Conservation (phyloP, 73 alveolate genomes). For the Paramecium primaurelia region DNA sequence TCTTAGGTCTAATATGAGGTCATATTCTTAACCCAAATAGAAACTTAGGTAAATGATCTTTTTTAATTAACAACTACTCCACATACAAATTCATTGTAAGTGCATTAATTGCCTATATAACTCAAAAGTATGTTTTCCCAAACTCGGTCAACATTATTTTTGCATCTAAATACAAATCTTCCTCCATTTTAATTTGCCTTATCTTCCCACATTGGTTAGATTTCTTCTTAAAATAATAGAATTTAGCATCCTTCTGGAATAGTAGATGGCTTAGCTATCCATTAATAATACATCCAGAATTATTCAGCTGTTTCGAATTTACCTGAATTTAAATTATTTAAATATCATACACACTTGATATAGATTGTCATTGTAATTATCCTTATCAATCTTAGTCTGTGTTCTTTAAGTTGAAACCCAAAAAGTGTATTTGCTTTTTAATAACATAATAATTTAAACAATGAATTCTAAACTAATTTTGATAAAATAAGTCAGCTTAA, state of each 20-base stretch:
- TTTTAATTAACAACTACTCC: background rate
- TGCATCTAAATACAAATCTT: constrained; percentile 38
- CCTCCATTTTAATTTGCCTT: constrained; percentile 11
- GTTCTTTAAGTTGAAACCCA: constrained; percentile 53
- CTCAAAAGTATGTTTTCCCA: constrained; percentile 1
- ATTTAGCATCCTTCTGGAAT: constrained; percentile 40
- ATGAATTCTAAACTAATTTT: background rate
- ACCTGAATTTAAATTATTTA: background rate
- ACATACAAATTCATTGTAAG: background rate
- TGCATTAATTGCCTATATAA: constrained; percentile 6
- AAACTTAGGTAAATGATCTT: constrained; percentile 1
- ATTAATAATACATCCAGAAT: constrained; percentile 5
- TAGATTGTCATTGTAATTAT: constrained; percentile 21
- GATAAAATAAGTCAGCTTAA: background rate
- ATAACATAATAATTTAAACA: background rate
- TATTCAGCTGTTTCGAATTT: background rate
- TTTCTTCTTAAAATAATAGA: constrained; percentile 5
- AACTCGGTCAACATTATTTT: background rate
- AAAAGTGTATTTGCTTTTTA: constrained; percentile 1
- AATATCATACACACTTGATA: background rate
- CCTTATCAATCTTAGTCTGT: constrained; percentile 11
- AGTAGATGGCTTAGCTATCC: background rate
- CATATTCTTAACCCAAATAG: constrained; percentile 25
- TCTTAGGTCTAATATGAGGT: background rate
- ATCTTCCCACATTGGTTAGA: constrained; percentile 50